Evolutionary conservation across 192 early-diverging fungal genomes (phyloP).

Genomic region (Backusella luteola): DNA sequence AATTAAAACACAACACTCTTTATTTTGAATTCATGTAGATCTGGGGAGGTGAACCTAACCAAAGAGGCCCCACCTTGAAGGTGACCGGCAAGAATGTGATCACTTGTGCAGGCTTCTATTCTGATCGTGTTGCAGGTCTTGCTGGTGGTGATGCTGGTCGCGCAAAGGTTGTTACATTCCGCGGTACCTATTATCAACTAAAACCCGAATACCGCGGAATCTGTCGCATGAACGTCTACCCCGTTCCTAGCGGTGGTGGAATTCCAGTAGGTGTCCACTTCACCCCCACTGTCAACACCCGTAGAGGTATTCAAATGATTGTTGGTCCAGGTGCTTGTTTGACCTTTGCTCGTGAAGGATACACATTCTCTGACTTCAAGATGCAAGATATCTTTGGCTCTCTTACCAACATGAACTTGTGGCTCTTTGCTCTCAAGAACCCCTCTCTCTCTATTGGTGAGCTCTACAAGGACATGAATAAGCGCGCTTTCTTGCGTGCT

Average conservation of each 20-base stretch:
- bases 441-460: conserved; percentile 28
- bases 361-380: conserved; percentile 26
- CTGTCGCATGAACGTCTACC: conserved; percentile 35
- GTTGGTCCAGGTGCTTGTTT: conserved; percentile 36
- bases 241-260: conserved; percentile 35
- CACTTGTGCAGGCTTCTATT: conserved; percentile 38
- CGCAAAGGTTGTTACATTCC: conserved; percentile 31
- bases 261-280: conserved; percentile 38
- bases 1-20: not conserved
- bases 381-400: conserved; percentile 21
- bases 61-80: conserved; percentile 26
- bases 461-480: conserved; percentile 36
- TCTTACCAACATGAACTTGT: conserved; percentile 25
- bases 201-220: conserved; percentile 33
- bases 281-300: conserved; percentile 30
- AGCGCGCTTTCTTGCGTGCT: conserved; percentile 28
- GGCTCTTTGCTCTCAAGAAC: conserved; percentile 36
- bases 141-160: conserved; percentile 25
- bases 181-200: conserved; percentile 37
- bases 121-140: conserved; percentile 33
- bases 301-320: conserved; percentile 35
- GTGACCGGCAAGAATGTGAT: conserved; percentile 34
- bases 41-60: conserved; percentile 28
- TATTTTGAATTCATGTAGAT: conserved; percentile 9
- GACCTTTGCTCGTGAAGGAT: conserved; percentile 38